phyloP scores from a whole-genome alignment of 495 filamentous ascomycete species.

The Aspergillus biplanus region DNA sequence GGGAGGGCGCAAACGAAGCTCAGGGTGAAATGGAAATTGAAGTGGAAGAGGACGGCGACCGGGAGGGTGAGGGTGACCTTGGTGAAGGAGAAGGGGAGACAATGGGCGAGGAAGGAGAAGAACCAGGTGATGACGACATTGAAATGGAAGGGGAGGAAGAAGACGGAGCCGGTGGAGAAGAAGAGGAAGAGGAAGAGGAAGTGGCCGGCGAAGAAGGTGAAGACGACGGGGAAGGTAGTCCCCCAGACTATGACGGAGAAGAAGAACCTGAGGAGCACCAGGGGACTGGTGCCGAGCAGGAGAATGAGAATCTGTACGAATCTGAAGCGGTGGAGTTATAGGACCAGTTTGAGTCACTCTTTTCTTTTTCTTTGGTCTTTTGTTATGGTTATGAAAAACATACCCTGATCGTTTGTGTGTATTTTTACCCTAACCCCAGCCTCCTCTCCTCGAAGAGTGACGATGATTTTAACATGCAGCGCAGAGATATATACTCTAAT shows the following conservation, averaged over 20 bases:
- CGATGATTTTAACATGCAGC: too few relatives aligned
- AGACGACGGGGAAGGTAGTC: constrained; percentile 3
- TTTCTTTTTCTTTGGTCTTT: neutral
- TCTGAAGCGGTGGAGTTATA: constrained; percentile 11
- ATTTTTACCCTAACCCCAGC: too few relatives aligned
- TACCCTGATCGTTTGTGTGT: too few relatives aligned
- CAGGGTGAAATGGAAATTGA: constrained; percentile 31
- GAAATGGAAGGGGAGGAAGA: constrained; percentile 24
- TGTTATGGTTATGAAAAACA: neutral
- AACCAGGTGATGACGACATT: constrained; percentile 22
- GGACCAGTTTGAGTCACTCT: neutral
- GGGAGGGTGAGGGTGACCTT: constrained; percentile 24
- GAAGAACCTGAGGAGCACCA: constrained; percentile 7
- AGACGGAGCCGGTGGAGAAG: constrained; percentile 22
- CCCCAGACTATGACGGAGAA: neutral
- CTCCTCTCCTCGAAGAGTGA: too few relatives aligned
- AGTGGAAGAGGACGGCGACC: constrained; percentile 27
- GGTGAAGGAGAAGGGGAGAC: constrained; percentile 19
- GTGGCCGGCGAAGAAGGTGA: constrained; percentile 25
- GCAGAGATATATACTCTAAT: too few relatives aligned
- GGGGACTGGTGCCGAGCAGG: neutral
- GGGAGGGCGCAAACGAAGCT: constrained; percentile 22
- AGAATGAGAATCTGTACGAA: constrained; percentile 11
- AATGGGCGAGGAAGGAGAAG: constrained; percentile 21
- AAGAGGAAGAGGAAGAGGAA: constrained; percentile 25